These are phyloP conservation scores for Nidularia pulvinata DNA, from an alignment of 768 basidiomycete genomes.

Conservation along the genomic window DNA sequence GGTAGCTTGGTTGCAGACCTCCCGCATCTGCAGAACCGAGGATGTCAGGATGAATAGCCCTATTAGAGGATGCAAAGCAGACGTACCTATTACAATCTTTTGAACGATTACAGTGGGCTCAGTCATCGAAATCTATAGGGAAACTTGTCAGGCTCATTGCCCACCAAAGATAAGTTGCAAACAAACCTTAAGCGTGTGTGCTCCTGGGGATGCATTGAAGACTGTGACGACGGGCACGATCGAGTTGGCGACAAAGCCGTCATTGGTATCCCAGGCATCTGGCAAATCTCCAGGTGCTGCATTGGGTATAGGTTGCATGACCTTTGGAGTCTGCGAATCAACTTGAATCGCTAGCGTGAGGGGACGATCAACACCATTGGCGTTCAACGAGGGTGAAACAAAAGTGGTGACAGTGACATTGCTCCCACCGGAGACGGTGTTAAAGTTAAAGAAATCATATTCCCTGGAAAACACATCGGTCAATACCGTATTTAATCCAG, in stretches of 20 bases:
- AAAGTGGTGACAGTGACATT: slow-evolving; percentile 47
- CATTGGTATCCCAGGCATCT: slow-evolving; percentile 39
- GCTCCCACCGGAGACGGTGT: slow-evolving; percentile 37
- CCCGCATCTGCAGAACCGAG: slow-evolving; percentile 60
- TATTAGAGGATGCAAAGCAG: background rate
- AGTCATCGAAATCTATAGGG: slow-evolving; percentile 46
- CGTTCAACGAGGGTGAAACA: slow-evolving; percentile 55
- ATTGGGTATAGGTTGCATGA: slow-evolving; percentile 43
- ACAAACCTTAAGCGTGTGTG: slow-evolving; percentile 59
- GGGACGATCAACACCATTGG: slow-evolving; percentile 42
- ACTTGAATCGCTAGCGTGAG: slow-evolving; percentile 54
- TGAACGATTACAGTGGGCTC: slow-evolving; percentile 62
- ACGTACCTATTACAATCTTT: slow-evolving; percentile 56
- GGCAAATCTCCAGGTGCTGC: slow-evolving; percentile 45
- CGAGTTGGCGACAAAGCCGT: slow-evolving; percentile 55
- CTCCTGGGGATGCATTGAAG: slow-evolving; percentile 42
- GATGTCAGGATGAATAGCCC: background rate
- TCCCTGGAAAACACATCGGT: slow-evolving; percentile 37
- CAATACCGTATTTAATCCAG: no score
- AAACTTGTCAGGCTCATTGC: no score
- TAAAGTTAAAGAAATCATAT: slow-evolving; percentile 68
- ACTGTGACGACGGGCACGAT: slow-evolving; percentile 38
- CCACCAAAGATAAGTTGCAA: no score
- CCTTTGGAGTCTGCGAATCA: slow-evolving; percentile 39
- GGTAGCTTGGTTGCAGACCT: slow-evolving; percentile 52